phyloP scores from a whole-genome alignment of 176 grass and related monocot species.

The Musa schizocarpa region DNA sequence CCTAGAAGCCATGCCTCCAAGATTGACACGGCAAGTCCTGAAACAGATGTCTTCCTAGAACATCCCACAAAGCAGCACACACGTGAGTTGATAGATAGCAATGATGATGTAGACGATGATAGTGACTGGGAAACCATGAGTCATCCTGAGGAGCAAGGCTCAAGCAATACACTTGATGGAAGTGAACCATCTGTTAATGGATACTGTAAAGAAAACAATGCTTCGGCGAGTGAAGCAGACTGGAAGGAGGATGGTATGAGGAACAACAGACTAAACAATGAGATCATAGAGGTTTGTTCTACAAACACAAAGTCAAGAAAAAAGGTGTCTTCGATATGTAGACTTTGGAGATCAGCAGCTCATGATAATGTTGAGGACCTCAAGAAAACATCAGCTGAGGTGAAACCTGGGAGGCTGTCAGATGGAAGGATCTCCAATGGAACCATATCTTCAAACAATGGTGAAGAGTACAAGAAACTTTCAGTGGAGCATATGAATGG shows the following conservation, averaged over 20 bases:
- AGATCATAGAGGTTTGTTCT: slow-evolving; percentile 18
- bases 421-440: slow-evolving; percentile 41
- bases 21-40: slow-evolving; percentile 55
- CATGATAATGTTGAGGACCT: slow-evolving; percentile 44
- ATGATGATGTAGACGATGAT: slow-evolving; percentile 48
- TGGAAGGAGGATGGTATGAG: slow-evolving; percentile 24
- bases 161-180: slow-evolving; percentile 53
- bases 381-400: slow-evolving; percentile 43
- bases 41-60: slow-evolving; percentile 69
- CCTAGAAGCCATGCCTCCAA: slow-evolving; percentile 43
- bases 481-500: slow-evolving; percentile 42
- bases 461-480: slow-evolving; percentile 46
- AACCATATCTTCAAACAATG: slow-evolving; percentile 29
- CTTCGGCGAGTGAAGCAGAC: slow-evolving; percentile 29
- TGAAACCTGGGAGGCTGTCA: slow-evolving; percentile 39
- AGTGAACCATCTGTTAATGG: slow-evolving; percentile 58
- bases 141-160: slow-evolving; percentile 53
- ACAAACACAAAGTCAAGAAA: slow-evolving; percentile 53
- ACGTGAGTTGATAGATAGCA: slow-evolving; percentile 35
- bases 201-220: slow-evolving; percentile 43
- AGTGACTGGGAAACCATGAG: slow-evolving; percentile 88
- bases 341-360: slow-evolving; percentile 69
- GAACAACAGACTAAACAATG: slow-evolving; percentile 38
- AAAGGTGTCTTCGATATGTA: slow-evolving; percentile 79
- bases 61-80: slow-evolving; percentile 35